Evolutionary conservation across 345 rosid species (phyloP).

Genomic region (Sonneratia caseolaris): DNA sequence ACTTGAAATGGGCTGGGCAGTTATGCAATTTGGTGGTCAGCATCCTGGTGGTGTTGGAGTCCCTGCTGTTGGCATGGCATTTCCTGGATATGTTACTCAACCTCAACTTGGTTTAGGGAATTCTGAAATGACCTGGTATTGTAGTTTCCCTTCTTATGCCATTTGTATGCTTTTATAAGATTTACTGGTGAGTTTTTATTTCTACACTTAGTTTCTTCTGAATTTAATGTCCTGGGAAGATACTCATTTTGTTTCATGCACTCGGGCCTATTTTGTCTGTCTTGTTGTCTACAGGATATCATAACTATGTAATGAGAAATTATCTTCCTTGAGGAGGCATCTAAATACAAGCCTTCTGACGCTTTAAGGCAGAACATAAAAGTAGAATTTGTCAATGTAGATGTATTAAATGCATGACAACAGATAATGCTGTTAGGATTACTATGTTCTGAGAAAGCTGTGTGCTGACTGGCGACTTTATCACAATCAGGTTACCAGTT

Average conservation of each 20-base stretch:
- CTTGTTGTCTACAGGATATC: too few species aligned
- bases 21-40: conserved; percentile 92
- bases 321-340: background rate
- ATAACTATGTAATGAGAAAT: too few species aligned
- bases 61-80: conserved; percentile 93
- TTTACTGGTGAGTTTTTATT: background rate
- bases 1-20: conserved; percentile 23
- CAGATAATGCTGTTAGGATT: background rate
- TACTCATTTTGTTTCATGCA: too few species aligned
- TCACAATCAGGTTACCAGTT: conserved; percentile 65
- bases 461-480: conserved; percentile 3
- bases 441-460: background rate
- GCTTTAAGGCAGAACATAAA: background rate
- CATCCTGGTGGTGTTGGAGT: conserved; percentile 78
- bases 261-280: too few species aligned
- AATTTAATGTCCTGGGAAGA: background rate
- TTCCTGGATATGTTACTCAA: conserved; percentile 76
- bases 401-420: background rate
- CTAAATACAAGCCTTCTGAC: background rate
- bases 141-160: background rate
- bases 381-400: background rate
- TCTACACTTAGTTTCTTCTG: background rate
- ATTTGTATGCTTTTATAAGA: background rate
- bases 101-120: conserved; percentile 81
- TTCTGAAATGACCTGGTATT: conserved; percentile 94